A percentile compares a stretch with the other conserved stretches of the same genome.
Evolutionary conservation across 2,329 filamentous ascomycete species (phyloP).

Genomic region (Ploettnerulaceae sp.): DNA sequence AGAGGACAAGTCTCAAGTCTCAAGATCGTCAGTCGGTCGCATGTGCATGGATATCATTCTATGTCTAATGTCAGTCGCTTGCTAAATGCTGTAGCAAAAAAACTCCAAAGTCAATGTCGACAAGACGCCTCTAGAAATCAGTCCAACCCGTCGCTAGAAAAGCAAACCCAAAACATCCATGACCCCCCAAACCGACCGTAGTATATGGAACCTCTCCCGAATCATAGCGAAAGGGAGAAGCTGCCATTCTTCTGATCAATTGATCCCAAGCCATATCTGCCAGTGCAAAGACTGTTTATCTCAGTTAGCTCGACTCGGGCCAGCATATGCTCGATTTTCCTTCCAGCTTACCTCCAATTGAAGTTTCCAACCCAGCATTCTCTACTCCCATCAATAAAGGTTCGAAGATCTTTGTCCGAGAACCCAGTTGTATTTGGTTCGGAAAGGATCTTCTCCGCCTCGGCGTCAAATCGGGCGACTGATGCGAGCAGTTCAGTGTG

Average conservation of each 20-base stretch:
- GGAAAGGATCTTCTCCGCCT: constrained; percentile 5
- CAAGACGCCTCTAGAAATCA: background rate
- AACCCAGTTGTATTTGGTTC: constrained; percentile 2
- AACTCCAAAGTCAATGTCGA: background rate
- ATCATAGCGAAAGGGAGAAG: constrained; percentile 4
- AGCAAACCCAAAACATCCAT: background rate
- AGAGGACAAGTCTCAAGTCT: too few species aligned
- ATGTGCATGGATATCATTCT: constrained; percentile 5
- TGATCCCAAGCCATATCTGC: constrained; percentile 6
- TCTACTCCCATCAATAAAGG: constrained; percentile 12
- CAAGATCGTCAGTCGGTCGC: background rate
- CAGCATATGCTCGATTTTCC: background rate
- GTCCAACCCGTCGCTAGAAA: background rate
- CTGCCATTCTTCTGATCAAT: constrained; percentile 11
- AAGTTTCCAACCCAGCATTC: constrained; percentile 16
- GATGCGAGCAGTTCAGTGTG: constrained; percentile 7
- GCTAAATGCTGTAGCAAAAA: background rate
- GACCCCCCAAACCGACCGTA: background rate
- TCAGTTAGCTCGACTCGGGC: background rate
- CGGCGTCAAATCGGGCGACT: constrained; percentile 9
- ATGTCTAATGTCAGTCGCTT: background rate
- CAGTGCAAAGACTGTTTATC: constrained; percentile 7
- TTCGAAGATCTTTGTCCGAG: constrained; percentile 9
- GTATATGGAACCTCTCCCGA: background rate
- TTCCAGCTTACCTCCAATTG: constrained; percentile 18